A percentile compares a stretch with the other conserved stretches of the same genome.
Conservation (phyloP, 73 alveolate species). For the Paramecium bursaria region DNA sequence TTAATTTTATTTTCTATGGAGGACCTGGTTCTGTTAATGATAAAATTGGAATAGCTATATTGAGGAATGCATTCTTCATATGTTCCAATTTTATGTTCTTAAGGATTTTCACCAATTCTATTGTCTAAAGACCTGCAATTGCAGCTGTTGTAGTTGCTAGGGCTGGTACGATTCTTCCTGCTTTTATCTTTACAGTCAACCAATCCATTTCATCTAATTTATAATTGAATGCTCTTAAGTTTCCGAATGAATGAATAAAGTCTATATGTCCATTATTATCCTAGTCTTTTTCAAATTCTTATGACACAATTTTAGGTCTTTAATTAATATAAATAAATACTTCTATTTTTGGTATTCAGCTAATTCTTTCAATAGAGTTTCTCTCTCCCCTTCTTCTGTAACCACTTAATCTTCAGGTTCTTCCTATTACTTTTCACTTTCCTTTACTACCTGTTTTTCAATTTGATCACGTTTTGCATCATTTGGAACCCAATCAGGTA, state of each 20-base stretch:
- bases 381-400: constrained; percentile 64
- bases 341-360: constrained; percentile 68
- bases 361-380: constrained; percentile 70
- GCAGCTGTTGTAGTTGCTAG: constrained; percentile 97
- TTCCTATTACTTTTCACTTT: constrained; percentile 70
- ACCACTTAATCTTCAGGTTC: constrained; percentile 74
- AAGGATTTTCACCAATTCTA: constrained; percentile 85
- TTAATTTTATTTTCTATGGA: constrained; percentile 33
- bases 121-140: constrained; percentile 93
- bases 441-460: constrained; percentile 82
- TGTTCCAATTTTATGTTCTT: constrained; percentile 44
- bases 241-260: constrained; percentile 93
- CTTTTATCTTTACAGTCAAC: constrained; percentile 95
- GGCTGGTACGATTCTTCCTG: constrained; percentile 98
- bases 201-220: constrained; percentile 93
- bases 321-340: constrained; percentile 2
- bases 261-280: constrained; percentile 95
- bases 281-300: constrained; percentile 95
- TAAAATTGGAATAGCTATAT: constrained; percentile 64
- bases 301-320: constrained; percentile 65
- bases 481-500: constrained; percentile 86
- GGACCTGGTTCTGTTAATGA: constrained; percentile 61
- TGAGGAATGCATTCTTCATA: constrained; percentile 69
- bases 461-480: constrained; percentile 87
- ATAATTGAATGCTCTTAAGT: constrained; percentile 90